Base-by-base conservation (phyloP, 495 filamentous ascomycete genomes). In the Lasiosphaeria miniovina region DNA sequence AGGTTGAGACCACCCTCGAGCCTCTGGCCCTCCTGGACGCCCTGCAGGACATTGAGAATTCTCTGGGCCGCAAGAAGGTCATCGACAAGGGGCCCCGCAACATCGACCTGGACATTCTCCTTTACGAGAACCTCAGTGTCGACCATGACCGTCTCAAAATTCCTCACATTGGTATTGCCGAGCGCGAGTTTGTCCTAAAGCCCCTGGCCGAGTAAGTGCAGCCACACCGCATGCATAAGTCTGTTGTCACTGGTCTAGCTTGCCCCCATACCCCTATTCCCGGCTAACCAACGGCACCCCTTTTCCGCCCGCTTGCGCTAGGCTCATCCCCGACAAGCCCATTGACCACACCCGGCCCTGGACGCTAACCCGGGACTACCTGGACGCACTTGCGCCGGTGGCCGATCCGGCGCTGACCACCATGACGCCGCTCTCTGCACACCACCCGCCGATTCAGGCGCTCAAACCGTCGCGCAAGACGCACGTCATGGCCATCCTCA, bases 71-170 rank as follows among this genome's bases (percentile, higher is more conserved):
- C 57, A 82, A 83, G 57, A 96, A 96, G 72, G 65, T 90, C 40
- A 86, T 97, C 53, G 91, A 96, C 60, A 98, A 98, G 67, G 94
- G 94, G 0, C 94, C 94, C 14, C 84, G 94, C 0, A 93, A 88
- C 59, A 95, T 98, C 46, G 94, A 98, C 66, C 80, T 98, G 14
- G 94, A 98, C 66, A 94, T 98, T 57, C 79, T 98, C 4, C 80
- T 98, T 4, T 96, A 96, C 65, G 89, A 90, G 59, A 78, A 90
- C 52, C 68, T 87, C 57, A 77, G 74, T 3, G 68, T 95, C 51
- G 71, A 84, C 52, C 81, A 88, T 57, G 80, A 85, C 24, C 86
- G 89, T 45, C 85, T 98, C 36, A 88, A 80, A 53, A 85, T 98
- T 50, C 94, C 94, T 45, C 94, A 98, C 71, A 77, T 84, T 32